Evolutionary conservation across 208 protist genomes (phyloP).

Genomic region (Willaertia magna): DNA sequence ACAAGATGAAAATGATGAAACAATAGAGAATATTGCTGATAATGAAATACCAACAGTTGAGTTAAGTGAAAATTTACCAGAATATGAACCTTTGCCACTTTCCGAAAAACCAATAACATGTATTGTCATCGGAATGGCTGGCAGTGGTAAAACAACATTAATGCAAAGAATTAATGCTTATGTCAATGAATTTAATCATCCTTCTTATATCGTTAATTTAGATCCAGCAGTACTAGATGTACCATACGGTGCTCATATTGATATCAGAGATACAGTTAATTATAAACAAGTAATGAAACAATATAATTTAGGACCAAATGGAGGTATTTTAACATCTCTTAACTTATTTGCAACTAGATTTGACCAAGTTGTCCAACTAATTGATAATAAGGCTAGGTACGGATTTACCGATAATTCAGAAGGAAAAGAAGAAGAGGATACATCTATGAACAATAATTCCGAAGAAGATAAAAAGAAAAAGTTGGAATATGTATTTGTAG

Average conservation of each 20-base stretch:
- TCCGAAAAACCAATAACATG: constrained; percentile 60
- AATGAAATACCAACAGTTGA: too few relatives aligned
- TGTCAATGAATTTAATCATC: constrained; percentile 48
- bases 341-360: constrained; percentile 97
- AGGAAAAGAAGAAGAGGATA: too few relatives aligned
- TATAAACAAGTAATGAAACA: constrained; percentile 96
- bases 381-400: constrained; percentile 41
- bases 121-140: constrained; percentile 97
- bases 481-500: constrained; percentile 86
- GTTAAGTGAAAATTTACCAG: too few relatives aligned
- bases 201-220: constrained; percentile 91
- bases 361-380: constrained; percentile 82
- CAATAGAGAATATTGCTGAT: too few relatives aligned
- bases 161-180: constrained; percentile 88
- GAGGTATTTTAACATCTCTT: constrained; percentile 93
- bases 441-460: neutral
- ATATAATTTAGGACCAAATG: constrained; percentile 93
- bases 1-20: too few relatives aligned
- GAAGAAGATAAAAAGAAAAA: neutral
- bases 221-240: constrained; percentile 89
- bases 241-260: constrained; percentile 90
- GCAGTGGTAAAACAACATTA: constrained; percentile 95
- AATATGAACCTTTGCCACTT: neutral
- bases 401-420: too few relatives aligned
- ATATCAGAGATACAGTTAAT: constrained; percentile 96